Conservation (phyloP, 2,329 filamentous ascomycete genomes). For the Gyromitra esculenta region DNA sequence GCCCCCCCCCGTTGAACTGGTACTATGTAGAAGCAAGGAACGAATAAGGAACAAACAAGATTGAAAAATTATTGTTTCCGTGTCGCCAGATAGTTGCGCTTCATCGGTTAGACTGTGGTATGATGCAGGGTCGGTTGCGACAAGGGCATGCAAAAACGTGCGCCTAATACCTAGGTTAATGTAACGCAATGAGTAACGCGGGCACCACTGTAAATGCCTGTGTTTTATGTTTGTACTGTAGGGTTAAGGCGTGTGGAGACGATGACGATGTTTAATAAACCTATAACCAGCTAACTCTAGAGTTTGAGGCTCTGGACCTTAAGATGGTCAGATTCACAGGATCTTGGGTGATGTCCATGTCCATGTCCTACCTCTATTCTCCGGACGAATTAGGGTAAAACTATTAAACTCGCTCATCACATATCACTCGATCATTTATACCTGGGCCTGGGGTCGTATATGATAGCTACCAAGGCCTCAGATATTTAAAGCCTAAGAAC, state of each 20-base stretch:
- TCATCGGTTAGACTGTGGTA: too few species aligned
- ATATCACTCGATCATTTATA: too few species aligned
- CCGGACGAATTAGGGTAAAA: too few species aligned
- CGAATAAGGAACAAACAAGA: conserved; percentile 4
- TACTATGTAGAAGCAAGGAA: conserved; percentile 1
- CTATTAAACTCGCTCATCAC: too few species aligned
- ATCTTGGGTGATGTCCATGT: background rate
- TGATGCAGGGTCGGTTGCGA: background rate
- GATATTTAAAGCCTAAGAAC: background rate
- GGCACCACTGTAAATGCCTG: background rate
- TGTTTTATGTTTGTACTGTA: background rate
- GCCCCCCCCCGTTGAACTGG: background rate
- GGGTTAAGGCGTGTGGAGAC: background rate
- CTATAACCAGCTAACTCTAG: background rate
- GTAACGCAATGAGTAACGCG: background rate
- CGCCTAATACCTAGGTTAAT: background rate
- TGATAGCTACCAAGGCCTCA: too few species aligned
- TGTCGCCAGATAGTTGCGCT: too few species aligned
- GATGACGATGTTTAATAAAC: background rate
- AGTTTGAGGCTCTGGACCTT: background rate
- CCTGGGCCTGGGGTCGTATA: too few species aligned
- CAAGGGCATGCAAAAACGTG: background rate
- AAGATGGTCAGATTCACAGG: background rate
- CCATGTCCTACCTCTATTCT: background rate
- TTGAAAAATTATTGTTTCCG: background rate